Conservation (phyloP, 257 asterid genomes). For the Rhazya stricta region DNA sequence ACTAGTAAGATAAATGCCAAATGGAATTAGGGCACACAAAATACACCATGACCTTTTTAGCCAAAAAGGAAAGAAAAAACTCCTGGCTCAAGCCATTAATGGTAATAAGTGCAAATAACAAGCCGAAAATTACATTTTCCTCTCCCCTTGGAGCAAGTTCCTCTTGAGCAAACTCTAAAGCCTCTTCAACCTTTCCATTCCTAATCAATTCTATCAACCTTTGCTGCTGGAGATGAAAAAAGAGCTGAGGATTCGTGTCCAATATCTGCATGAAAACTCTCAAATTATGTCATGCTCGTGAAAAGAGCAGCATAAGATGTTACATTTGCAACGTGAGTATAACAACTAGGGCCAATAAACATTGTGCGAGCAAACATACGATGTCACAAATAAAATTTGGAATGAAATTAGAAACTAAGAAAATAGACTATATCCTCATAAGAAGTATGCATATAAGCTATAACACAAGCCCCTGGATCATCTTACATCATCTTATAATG, state of each 20-base stretch:
- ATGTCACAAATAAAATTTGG: background rate
- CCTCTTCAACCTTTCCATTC: slow-evolving; percentile 68
- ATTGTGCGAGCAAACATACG: background rate
- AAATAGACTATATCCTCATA: background rate
- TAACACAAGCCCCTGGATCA: background rate
- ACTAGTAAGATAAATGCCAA: background rate
- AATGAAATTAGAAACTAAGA: background rate
- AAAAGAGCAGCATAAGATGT: background rate
- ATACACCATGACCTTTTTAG: background rate
- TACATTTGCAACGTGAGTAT: background rate
- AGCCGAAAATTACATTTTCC: slow-evolving; percentile 54
- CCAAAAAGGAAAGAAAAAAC: too few relatives aligned
- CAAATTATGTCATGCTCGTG: background rate
- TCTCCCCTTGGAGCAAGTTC: slow-evolving; percentile 95
- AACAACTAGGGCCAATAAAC: background rate
- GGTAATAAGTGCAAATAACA: background rate
- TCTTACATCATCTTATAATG: background rate
- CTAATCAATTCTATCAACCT: slow-evolving; percentile 77
- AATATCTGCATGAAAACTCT: slow-evolving; percentile 54
- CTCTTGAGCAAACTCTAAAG: slow-evolving; percentile 88
- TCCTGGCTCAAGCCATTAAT: background rate
- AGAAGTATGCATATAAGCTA: background rate
- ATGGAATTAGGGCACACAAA: background rate
- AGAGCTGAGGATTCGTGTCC: slow-evolving; percentile 77
- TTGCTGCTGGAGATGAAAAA: slow-evolving; percentile 91